Evolutionary conservation across 2,329 filamentous ascomycete species (phyloP), one percentile per base, ranked within the genome.

Genomic region (Pseudocercospora pini-densiflorae): DNA sequence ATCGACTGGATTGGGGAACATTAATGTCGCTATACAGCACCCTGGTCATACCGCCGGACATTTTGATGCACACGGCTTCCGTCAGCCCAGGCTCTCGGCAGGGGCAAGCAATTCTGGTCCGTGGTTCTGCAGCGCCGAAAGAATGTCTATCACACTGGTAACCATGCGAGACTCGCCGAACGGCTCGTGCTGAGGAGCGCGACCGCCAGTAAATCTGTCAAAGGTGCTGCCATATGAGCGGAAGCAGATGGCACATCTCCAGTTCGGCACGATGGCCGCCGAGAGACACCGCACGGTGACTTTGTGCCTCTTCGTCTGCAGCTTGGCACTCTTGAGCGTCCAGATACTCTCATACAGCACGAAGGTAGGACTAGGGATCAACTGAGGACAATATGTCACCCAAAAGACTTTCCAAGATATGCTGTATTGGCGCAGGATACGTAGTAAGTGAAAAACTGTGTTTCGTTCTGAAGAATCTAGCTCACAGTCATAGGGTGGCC

Each of bases 401-500:
- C n/a, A 51, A 51, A 24, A 21, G 23, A 19, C n/a, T 51, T 3
- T 21, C n/a, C 10, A 51, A 51, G n/a, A 51, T 51, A 51, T 57
- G 54, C 54, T 57, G 24, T 33, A 36, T 57, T 14, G 54, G 54
- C 5, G 54, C 14, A 31, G 54, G 54, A 29, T 57, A 57, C 24
- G 54, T 57, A 4, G 54, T 57, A 57, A 19, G 54, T 23, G 54
- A 23, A 3, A 36, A 49, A n/a, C 10, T 5, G n/a, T 21, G 47
- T 9, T 51, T 51, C 3, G 21, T 12, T 24, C n/a, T 1, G 3
- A 2, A 3, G 19, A 21, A 51, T 23, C 5, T 3, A 21, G 10
- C 21, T 31, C 3, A 31, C 8, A 7, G 29, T 49, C 45, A 49
- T 19, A 49, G 45, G 21, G n/a, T 93, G 24, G 24, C 24, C 24